phyloP scores from a whole-genome alignment of 2,329 filamentous ascomycete species.

The Alternaria arborescens region DNA sequence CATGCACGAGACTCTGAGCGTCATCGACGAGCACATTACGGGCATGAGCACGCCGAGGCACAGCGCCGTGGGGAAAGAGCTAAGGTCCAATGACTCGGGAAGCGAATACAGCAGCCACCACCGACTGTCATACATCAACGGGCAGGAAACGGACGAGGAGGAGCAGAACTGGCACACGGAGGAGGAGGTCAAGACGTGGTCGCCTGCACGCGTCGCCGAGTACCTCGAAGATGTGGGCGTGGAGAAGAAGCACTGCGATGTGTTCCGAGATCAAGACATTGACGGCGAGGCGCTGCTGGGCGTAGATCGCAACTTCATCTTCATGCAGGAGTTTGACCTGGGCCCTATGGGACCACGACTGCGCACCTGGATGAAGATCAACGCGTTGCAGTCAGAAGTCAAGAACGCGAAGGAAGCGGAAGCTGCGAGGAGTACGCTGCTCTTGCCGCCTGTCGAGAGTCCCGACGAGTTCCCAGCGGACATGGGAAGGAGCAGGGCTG shows the following conservation, averaged over 20 bases:
- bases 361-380: constrained; percentile 97
- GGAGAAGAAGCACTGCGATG: constrained; percentile 88
- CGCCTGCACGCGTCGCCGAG: constrained; percentile 82
- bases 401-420: constrained; percentile 61
- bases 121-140: constrained; percentile 88
- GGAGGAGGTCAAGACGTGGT: constrained; percentile 81
- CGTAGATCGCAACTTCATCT: constrained; percentile 94
- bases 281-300: constrained; percentile 89
- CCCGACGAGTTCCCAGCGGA: constrained; percentile 49
- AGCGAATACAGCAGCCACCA: constrained; percentile 90
- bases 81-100: constrained; percentile 74
- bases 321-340: constrained; percentile 94
- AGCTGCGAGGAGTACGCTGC: constrained; percentile 44
- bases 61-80: constrained; percentile 61
- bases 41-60: constrained; percentile 74
- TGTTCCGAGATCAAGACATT: constrained; percentile 96
- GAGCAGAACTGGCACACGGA: constrained; percentile 75
- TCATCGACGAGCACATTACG: constrained; percentile 97
- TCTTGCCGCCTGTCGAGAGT: constrained; percentile 44
- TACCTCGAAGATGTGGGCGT: constrained; percentile 87
- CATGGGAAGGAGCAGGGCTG: constrained; percentile 56
- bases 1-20: constrained; percentile 91
- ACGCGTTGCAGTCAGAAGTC: constrained; percentile 87
- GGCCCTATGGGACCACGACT: constrained; percentile 88
- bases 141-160: constrained; percentile 94